Evolutionary conservation across 2,329 filamentous ascomycete genomes (phyloP), one percentile per base, ranked within the genome.

Genomic region (Claviceps africana): DNA sequence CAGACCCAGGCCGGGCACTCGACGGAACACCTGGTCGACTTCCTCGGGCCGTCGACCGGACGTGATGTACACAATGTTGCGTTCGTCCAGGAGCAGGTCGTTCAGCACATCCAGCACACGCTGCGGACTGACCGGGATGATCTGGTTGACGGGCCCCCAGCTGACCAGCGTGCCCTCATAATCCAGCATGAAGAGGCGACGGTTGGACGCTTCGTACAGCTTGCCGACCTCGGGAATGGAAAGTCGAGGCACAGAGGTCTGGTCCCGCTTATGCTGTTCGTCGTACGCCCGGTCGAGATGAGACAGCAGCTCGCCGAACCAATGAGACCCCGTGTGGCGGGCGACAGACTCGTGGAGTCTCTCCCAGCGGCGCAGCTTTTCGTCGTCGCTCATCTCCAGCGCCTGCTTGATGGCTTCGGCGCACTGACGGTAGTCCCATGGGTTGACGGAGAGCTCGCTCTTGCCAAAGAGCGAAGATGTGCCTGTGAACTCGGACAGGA

Each of bases 401-500:
- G 90, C 89, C 51, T 78, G 75, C 65, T 86, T 83, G 68, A 97
- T 91, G 10, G 89, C 88, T 33, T 93, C 82, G 49, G 89, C 87
- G 60, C 88, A 94, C 64, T 88, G 82, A 37, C 85, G 80, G 66
- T 95, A 95, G 65, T 96, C 88, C 91, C 91, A 97, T 0, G 91
- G 91, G 64, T 97, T 97, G 61, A 97, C 85, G 0, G 87, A 79
- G 15, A 97, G 76, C 57, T 93, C 85, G 54, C 87, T 81, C 46
- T 85, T 81, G 17, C 81, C 81, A 61, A 97, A 95, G 2, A 97
- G 77, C 0, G 86, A 88, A 1, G 90, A 83, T 54, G 89, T 95
- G 25, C 91, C 93, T 2, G 91, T 95, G 64, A 97, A 97, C 65
- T 97, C 91, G 56, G 88, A 95, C 51, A 97, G 73, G 57, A 97